A percentile compares a stretch with the other conserved stretches of the same genome.
phyloP scores from a whole-genome alignment of 2,329 filamentous ascomycete genomes.

The Ophiosphaerella herpotricha region DNA sequence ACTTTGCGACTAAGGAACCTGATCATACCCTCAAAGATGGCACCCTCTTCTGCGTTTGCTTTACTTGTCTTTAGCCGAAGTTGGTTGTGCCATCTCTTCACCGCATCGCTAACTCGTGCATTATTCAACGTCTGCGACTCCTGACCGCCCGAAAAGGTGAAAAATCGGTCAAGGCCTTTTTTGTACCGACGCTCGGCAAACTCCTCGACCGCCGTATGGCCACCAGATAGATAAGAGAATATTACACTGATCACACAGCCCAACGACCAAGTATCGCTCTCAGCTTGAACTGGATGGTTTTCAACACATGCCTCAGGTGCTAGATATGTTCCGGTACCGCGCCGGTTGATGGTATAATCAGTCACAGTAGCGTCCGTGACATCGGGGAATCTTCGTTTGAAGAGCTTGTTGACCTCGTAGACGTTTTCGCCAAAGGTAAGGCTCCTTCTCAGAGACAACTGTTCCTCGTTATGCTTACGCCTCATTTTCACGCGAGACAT shows the following conservation, averaged over 20 bases:
- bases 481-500: constrained; percentile 45
- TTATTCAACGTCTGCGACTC: neutral
- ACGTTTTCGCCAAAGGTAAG: constrained; percentile 8
- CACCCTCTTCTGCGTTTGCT: neutral
- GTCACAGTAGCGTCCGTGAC: neutral
- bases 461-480: constrained; percentile 16
- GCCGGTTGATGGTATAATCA: constrained; percentile 30
- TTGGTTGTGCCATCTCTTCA: constrained; percentile 3
- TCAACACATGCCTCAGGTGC: constrained; percentile 47
- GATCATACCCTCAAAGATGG: constrained; percentile 1
- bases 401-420: constrained; percentile 35
- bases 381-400: constrained; percentile 23
- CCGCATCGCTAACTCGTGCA: constrained; percentile 1
- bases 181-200: neutral
- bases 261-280: constrained; percentile 50
- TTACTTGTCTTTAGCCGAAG: neutral
- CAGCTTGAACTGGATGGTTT: constrained; percentile 10
- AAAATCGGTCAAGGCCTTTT: constrained; percentile 1
- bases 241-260: constrained; percentile 49
- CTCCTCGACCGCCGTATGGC: constrained; percentile 10
- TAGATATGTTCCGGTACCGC: constrained; percentile 45
- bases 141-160: neutral
- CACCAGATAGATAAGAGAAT: constrained; percentile 45
- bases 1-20: constrained; percentile 1
- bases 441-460: neutral